A percentile compares a stretch with the other conserved stretches of the same genome.
Conservation (phyloP, 2,329 filamentous ascomycete species). For the Mycocentrospora acerina region DNA sequence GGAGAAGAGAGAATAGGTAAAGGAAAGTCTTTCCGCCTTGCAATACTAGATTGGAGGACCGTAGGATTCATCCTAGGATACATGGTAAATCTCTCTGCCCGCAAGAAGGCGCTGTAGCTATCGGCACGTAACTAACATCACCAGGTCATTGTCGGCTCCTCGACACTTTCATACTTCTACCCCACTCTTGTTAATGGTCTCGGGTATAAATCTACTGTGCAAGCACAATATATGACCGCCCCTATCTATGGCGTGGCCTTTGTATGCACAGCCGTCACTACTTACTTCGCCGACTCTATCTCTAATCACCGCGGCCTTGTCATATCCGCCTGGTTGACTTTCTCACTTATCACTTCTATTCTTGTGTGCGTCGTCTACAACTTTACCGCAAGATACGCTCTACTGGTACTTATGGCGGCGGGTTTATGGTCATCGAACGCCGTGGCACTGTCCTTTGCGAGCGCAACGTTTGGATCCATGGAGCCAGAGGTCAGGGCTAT, state of each 20-base stretch:
- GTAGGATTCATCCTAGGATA: slow-evolving; percentile 54
- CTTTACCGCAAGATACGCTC: slow-evolving; percentile 55
- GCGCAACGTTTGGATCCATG: slow-evolving; percentile 54
- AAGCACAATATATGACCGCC: slow-evolving; percentile 55
- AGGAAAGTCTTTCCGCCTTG: slow-evolving; percentile 40
- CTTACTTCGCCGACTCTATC: slow-evolving; percentile 52
- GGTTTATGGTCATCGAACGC: slow-evolving; percentile 58
- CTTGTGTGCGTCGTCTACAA: slow-evolving; percentile 50
- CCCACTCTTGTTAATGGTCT: slow-evolving; percentile 55
- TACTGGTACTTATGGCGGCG: slow-evolving; percentile 59
- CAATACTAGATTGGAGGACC: slow-evolving; percentile 50
- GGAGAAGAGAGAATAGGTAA: slow-evolving; percentile 39
- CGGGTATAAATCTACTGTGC: slow-evolving; percentile 48
- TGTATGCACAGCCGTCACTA: slow-evolving; percentile 50
- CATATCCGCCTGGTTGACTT: slow-evolving; percentile 51
- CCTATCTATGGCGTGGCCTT: slow-evolving; percentile 59
- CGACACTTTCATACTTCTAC: slow-evolving; percentile 58
- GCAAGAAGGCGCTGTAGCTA: too few species aligned
- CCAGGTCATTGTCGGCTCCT: slow-evolving; percentile 50
- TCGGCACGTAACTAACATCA: slow-evolving; percentile 4
- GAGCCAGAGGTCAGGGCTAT: slow-evolving; percentile 54
- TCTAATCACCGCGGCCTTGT: slow-evolving; percentile 51
- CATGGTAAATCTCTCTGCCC: slow-evolving; percentile 49
- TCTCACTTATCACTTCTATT: slow-evolving; percentile 43
- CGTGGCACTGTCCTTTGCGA: slow-evolving; percentile 54